A percentile compares a stretch with the other conserved stretches of the same genome.
Evolutionary conservation across 1,284 basidiomycete species (phyloP).

Genomic region (Melanopsichium pennsylvanicum): DNA sequence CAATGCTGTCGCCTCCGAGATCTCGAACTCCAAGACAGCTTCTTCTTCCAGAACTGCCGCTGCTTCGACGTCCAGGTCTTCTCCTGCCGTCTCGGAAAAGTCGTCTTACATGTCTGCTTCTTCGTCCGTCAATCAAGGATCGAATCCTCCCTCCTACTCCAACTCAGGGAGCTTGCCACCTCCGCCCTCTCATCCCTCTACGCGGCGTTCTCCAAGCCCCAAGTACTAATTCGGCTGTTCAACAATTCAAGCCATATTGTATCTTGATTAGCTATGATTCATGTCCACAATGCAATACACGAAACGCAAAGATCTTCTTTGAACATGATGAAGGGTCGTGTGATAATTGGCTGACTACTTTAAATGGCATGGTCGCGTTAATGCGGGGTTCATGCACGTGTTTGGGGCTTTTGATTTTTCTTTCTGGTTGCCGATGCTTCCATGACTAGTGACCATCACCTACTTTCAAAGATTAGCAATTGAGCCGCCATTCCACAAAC

Average conservation of each 20-base stretch:
- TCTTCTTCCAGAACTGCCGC: background rate
- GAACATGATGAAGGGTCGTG: too few species aligned
- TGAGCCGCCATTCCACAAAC: background rate
- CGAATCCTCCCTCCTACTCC: slow-evolving; percentile 26
- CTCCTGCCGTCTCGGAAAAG: slow-evolving; percentile 17
- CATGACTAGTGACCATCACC: background rate
- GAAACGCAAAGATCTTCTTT: background rate
- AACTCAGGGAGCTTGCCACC: background rate
- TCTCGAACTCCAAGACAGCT: slow-evolving; percentile 6
- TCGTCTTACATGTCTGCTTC: slow-evolving; percentile 10
- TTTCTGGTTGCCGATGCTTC: too few species aligned
- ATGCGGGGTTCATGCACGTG: too few species aligned
- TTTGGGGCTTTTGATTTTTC: too few species aligned
- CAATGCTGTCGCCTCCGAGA: slow-evolving; percentile 18
- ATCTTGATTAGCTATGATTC: background rate
- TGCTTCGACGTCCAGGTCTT: background rate
- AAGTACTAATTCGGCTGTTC: slow-evolving; percentile 1
- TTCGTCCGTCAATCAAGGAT: background rate
- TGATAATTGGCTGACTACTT: too few species aligned
- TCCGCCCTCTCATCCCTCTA: slow-evolving; percentile 17
- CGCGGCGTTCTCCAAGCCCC: slow-evolving; percentile 12
- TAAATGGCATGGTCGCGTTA: too few species aligned
- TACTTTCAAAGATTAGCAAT: too few species aligned
- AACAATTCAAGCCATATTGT: background rate
- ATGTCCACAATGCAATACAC: background rate